Evolutionary conservation across 306 rosid species (phyloP).

Genomic region (Lathyrus sativus): DNA sequence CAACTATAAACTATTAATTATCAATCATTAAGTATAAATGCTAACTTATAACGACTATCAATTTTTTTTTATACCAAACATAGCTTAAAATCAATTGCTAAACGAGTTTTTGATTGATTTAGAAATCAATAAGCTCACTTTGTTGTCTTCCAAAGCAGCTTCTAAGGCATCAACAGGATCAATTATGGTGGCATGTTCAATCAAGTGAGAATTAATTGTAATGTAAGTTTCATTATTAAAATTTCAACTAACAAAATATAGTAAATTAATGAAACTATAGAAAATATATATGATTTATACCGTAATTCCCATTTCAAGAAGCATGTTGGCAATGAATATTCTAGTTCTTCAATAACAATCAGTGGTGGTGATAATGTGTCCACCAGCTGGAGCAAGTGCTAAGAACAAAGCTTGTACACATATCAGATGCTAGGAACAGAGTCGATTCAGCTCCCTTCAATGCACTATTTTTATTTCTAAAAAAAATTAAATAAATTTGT

Average conservation of each 20-base stretch:
- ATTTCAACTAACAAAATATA: neutral
- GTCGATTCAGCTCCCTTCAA: conserved; percentile 94
- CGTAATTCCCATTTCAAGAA: conserved; percentile 83
- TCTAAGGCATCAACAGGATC: conserved; percentile 77
- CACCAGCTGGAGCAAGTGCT: conserved; percentile 91
- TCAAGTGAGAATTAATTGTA: neutral
- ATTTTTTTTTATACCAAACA: no score
- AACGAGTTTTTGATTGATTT: no score
- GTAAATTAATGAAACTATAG: neutral
- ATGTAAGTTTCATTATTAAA: neutral
- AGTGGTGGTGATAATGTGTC: conserved; percentile 86
- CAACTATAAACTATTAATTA: no score
- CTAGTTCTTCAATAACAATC: conserved; percentile 92
- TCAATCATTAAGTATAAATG: no score
- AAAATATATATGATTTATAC: conserved; percentile 40
- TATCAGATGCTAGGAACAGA: conserved; percentile 78
- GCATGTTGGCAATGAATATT: conserved; percentile 72
- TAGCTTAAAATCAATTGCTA: no score
- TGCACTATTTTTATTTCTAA: conserved; percentile 52
- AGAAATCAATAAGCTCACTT: conserved; percentile 2
- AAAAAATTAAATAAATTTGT: neutral
- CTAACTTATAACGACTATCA: no score
- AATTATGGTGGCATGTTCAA: conserved; percentile 67
- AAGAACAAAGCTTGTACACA: conserved; percentile 88
- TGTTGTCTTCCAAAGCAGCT: conserved; percentile 53